Percentiles rank a stretch among this genome's conserved stretches.
Conservation (phyloP, 371 early-diverging fungal genomes). For the Encephalitozoon hellem region DNA sequence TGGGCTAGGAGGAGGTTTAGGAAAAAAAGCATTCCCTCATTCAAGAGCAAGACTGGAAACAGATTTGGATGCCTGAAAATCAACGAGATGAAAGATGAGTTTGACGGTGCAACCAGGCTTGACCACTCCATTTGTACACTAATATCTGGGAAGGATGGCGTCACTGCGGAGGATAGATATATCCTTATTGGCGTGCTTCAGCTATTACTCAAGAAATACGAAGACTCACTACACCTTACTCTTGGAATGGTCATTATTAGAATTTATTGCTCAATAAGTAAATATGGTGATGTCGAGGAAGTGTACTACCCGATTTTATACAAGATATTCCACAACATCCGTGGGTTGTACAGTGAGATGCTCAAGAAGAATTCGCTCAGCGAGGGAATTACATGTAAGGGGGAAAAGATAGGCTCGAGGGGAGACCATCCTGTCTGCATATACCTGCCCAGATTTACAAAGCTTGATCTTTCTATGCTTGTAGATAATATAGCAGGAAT, state of each 20-base stretch:
- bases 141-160: neutral
- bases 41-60: neutral
- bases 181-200: constrained; percentile 42
- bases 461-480: constrained; percentile 46
- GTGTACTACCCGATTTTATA: neutral
- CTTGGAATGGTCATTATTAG: constrained; percentile 28
- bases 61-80: neutral
- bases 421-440: constrained; percentile 16
- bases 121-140: neutral
- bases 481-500: constrained; percentile 28
- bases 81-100: neutral
- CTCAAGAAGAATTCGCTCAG: neutral
- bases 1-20: neutral
- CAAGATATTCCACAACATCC: neutral
- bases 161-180: constrained; percentile 5
- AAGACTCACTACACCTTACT: neutral
- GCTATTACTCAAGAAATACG: constrained; percentile 38
- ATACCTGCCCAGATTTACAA: constrained; percentile 19
- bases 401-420: neutral
- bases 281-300: neutral
- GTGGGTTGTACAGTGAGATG: neutral
- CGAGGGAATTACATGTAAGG: neutral
- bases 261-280: constrained; percentile 10
- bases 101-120: neutral
- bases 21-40: neutral